These are phyloP conservation scores for Friedmanniomyces endolithicus DNA, from an alignment of 495 filamentous ascomycete species.

Conservation along the genomic window DNA sequence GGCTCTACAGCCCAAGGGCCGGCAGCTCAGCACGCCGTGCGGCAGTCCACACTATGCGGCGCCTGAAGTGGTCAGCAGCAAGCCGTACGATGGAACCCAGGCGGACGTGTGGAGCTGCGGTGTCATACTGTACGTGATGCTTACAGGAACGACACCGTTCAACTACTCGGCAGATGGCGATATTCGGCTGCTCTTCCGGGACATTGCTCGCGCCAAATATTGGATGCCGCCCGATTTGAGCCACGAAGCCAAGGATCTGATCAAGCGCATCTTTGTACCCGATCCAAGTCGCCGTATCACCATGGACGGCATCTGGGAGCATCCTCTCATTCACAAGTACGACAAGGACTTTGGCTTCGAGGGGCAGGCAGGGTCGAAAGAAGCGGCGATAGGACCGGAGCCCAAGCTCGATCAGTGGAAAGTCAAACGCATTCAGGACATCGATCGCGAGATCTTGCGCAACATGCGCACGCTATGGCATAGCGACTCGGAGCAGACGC, in stretches of 20 bases:
- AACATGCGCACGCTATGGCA: conserved; percentile 86
- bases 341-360: conserved; percentile 32
- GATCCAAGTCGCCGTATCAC: conserved; percentile 64
- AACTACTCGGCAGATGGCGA: conserved; percentile 41
- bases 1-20: conserved; percentile 66
- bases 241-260: conserved; percentile 63
- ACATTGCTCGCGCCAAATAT: conserved; percentile 61
- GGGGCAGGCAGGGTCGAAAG: conserved; percentile 18
- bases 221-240: conserved; percentile 56
- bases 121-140: conserved; percentile 72
- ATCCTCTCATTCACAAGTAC: conserved; percentile 72
- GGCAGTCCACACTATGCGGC: conserved; percentile 95
- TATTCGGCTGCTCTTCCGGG: conserved; percentile 47
- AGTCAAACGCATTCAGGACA: conserved; percentile 41
- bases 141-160: conserved; percentile 73
- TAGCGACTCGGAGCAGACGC: conserved; percentile 53
- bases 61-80: conserved; percentile 67
- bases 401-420: conserved; percentile 43
- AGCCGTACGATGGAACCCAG: conserved; percentile 64
- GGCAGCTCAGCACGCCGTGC: conserved; percentile 73
- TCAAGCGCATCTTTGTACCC: conserved; percentile 58
- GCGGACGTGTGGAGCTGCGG: conserved; percentile 94
- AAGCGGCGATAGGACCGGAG: conserved; percentile 38
- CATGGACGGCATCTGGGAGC: conserved; percentile 68
- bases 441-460: conserved; percentile 67